Conservation (phyloP, 257 asterid species). For the Gardenia jasminoides region DNA sequence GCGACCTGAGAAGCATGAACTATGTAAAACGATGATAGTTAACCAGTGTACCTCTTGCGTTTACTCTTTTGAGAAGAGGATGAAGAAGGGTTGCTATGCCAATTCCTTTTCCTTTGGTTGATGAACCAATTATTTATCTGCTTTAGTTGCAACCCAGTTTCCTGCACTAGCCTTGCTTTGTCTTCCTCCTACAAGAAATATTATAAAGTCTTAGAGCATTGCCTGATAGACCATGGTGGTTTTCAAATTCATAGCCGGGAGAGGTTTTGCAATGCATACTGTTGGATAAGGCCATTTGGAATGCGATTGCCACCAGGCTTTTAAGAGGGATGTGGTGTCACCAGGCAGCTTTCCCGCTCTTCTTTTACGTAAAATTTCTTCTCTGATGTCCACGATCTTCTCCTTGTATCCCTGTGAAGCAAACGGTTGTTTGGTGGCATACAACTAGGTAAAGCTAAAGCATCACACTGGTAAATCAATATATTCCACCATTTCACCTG, state of each 20-base stretch:
- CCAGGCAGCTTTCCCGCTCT: slow-evolving; percentile 87
- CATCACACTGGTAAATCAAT: background rate
- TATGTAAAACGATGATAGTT: background rate
- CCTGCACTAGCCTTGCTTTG: slow-evolving; percentile 79
- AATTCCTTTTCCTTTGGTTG: slow-evolving; percentile 91
- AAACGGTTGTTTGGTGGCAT: slow-evolving; percentile 14
- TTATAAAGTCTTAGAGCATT: background rate
- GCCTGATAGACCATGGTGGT: background rate
- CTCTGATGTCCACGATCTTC: slow-evolving; percentile 59
- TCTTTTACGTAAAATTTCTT: slow-evolving; percentile 65
- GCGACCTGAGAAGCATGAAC: background rate
- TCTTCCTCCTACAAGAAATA: slow-evolving; percentile 67
- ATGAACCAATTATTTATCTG: slow-evolving; percentile 96
- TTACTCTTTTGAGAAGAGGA: slow-evolving; percentile 86
- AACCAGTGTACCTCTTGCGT: slow-evolving; percentile 60
- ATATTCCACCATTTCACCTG: slow-evolving; percentile 43
- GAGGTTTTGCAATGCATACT: slow-evolving; percentile 23
- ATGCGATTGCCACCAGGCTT: slow-evolving; percentile 90
- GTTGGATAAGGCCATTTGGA: slow-evolving; percentile 95
- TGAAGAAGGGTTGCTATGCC: slow-evolving; percentile 88
- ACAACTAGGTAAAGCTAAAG: background rate
- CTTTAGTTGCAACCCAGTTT: slow-evolving; percentile 88
- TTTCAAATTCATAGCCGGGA: background rate
- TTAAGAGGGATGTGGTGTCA: slow-evolving; percentile 69
- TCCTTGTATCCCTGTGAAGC: slow-evolving; percentile 54